Conservation (phyloP, 2,329 filamentous ascomycete species). For the Fusarium brachygibbosum region DNA sequence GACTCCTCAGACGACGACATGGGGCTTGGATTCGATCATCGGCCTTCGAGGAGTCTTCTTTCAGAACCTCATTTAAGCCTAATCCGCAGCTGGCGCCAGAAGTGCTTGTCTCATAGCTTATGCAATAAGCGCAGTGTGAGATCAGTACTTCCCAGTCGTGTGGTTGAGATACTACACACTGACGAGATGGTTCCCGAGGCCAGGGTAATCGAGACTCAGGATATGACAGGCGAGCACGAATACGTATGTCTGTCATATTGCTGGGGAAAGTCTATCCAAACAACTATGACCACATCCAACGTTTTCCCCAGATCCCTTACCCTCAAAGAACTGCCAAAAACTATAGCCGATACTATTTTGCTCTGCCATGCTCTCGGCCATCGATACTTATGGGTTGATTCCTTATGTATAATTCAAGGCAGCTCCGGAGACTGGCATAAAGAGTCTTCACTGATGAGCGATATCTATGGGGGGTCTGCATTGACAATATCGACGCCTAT, state of each 20-base stretch:
- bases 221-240: background rate
- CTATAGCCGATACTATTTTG: background rate
- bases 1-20: background rate
- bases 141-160: background rate
- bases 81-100: background rate
- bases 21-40: background rate
- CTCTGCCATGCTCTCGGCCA: background rate
- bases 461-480: background rate
- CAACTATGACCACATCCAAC: background rate
- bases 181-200: background rate
- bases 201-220: background rate
- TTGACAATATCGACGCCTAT: background rate
- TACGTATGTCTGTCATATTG: background rate
- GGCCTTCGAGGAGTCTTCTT: background rate
- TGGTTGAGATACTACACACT: background rate
- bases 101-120: background rate
- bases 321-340: background rate
- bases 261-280: background rate
- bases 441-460: background rate
- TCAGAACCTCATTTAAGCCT: background rate
- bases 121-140: background rate
- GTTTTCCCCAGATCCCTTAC: background rate
- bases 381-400: background rate
- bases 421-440: background rate
- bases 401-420: background rate